Evolutionary conservation across 805 yeast species (phyloP).

Genomic region (Candida bentonensis): DNA sequence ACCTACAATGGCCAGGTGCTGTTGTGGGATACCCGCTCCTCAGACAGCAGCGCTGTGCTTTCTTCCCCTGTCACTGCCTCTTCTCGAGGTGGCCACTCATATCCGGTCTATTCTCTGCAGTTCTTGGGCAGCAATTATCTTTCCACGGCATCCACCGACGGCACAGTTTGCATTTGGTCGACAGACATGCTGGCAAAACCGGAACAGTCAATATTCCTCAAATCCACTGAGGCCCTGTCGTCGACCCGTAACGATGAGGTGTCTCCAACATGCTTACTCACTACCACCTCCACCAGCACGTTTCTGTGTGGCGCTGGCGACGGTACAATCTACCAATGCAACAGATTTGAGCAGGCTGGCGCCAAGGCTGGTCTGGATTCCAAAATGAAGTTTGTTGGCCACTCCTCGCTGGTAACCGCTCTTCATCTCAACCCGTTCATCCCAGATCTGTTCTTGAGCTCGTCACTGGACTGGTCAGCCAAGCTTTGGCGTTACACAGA

Average conservation of each 20-base stretch:
- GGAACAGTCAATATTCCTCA: conserved; percentile 17
- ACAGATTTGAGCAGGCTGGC: conserved; percentile 18
- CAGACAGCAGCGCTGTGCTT: conserved; percentile 11
- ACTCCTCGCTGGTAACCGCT: conserved; percentile 23
- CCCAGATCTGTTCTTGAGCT: not conserved
- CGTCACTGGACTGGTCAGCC: conserved; percentile 25
- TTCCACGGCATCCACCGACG: conserved; percentile 22
- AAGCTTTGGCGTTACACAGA: conserved; percentile 19
- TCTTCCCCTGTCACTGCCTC: conserved; percentile 22
- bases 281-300: conserved; percentile 17
- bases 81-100: conserved; percentile 21
- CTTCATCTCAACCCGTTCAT: conserved; percentile 8
- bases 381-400: conserved; percentile 16
- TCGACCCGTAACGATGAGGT: conserved; percentile 13
- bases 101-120: conserved; percentile 19
- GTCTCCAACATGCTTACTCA: conserved; percentile 18
- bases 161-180: conserved; percentile 25
- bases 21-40: conserved; percentile 33
- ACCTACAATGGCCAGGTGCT: conserved; percentile 34
- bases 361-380: conserved; percentile 8
- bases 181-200: conserved; percentile 25
- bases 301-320: conserved; percentile 26
- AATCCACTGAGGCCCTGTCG: conserved; percentile 11
- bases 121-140: conserved; percentile 17
- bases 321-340: conserved; percentile 22